Evolutionary conservation across 2,329 filamentous ascomycete species (phyloP).

Genomic region (Arthrobotrys sinensis): DNA sequence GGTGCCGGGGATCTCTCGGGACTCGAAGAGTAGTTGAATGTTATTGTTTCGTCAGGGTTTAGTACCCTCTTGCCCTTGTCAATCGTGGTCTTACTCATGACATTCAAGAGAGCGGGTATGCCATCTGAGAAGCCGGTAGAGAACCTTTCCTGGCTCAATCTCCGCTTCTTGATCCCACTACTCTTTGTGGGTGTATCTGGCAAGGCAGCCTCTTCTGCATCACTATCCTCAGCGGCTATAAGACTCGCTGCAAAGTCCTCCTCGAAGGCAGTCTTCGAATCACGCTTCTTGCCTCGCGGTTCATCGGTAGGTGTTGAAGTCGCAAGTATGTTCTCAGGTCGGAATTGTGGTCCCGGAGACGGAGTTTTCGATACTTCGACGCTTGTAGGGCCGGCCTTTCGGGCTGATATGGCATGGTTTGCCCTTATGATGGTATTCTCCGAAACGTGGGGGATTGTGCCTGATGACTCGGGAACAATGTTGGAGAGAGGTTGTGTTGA

Average conservation of each 20-base stretch:
- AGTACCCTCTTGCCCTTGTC: conserved; percentile 23
- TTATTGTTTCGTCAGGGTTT: conserved; percentile 52
- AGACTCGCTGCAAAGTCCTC: conserved; percentile 53
- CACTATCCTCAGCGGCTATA: conserved; percentile 40
- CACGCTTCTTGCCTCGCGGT: conserved; percentile 44
- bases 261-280: conserved; percentile 56
- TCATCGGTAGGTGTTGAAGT: conserved; percentile 38
- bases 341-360: conserved; percentile 32
- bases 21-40: conserved; percentile 59
- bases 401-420: conserved; percentile 32
- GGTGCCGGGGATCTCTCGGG: conserved; percentile 42
- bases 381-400: conserved; percentile 2
- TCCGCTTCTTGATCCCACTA: conserved; percentile 35
- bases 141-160: conserved; percentile 36
- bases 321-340: conserved; percentile 34
- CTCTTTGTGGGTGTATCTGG: conserved; percentile 50
- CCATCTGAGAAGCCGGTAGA: conserved; percentile 21
- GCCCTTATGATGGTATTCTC: conserved; percentile 50
- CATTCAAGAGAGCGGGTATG: conserved; percentile 14
- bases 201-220: conserved; percentile 25
- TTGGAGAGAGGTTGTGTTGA: conserved; percentile 43
- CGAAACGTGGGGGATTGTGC: conserved; percentile 22
- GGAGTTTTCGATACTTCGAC: conserved; percentile 50
- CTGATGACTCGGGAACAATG: conserved; percentile 18
- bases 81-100: conserved; percentile 14